Conservation (phyloP, 164 flowering plant genomes). For the Saururus chinensis region DNA sequence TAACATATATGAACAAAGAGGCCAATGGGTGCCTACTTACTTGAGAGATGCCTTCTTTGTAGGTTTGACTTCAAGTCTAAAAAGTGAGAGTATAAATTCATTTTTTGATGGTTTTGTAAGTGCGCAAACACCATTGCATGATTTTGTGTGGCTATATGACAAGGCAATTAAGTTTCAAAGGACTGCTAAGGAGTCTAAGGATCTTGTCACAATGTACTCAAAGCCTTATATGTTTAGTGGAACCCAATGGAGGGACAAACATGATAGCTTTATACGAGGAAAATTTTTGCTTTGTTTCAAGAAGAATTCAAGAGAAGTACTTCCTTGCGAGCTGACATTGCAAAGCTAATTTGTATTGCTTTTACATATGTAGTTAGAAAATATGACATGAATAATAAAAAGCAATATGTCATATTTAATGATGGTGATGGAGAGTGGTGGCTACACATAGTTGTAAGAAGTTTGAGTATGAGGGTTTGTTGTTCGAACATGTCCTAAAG, state of each 20-base stretch:
- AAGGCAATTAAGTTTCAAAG: conserved; percentile 1
- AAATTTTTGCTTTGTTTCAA: conserved; percentile 4
- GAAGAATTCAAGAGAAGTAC: conserved; percentile 5
- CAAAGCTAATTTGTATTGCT: too few species aligned
- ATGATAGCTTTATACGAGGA: conserved; percentile 3
- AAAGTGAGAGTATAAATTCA: conserved; percentile 6
- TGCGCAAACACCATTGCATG: conserved; percentile 3
- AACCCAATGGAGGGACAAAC: conserved; percentile 6
- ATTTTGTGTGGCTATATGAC: not conserved
- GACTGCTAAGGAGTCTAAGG: too few species aligned
- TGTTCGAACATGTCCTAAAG: not conserved
- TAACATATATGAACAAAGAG: conserved; percentile 1
- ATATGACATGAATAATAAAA: too few species aligned
- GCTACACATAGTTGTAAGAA: not conserved
- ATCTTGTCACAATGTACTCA: too few species aligned
- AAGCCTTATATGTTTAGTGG: not conserved
- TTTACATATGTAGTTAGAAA: too few species aligned
- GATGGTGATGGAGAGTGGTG: too few species aligned
- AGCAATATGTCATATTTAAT: too few species aligned
- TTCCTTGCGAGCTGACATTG: too few species aligned
- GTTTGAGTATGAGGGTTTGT: not conserved
- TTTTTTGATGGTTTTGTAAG: conserved; percentile 1
- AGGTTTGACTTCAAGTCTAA: conserved; percentile 2
- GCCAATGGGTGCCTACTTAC: conserved; percentile 8
- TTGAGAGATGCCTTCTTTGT: conserved; percentile 6